These are phyloP conservation scores for Aspergillus novofumigatus DNA, from an alignment of 2,329 filamentous ascomycete species.

Conservation along the genomic window DNA sequence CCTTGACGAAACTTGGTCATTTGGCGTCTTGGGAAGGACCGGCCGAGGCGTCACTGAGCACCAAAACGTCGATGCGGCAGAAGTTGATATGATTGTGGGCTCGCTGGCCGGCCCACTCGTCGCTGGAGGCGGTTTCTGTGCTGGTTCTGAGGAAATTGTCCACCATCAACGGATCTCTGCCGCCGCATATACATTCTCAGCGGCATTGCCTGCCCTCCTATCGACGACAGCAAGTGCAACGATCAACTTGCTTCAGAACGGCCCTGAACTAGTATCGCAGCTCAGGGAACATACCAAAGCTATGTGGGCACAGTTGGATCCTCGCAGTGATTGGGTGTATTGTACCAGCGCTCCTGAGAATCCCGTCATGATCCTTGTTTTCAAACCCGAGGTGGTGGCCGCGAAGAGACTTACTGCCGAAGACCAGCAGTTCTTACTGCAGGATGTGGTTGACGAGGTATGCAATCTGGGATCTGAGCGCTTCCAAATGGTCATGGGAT, in stretches of 20 bases:
- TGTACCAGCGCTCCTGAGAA: constrained; percentile 81
- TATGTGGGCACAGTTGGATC: constrained; percentile 84
- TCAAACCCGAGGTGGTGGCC: constrained; percentile 78
- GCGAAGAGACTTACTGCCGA: constrained; percentile 63
- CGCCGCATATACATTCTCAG: constrained; percentile 90
- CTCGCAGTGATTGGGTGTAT: constrained; percentile 85
- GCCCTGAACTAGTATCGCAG: constrained; percentile 72
- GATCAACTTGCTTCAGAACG: constrained; percentile 77
- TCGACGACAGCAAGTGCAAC: constrained; percentile 96
- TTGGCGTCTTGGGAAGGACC: constrained; percentile 86
- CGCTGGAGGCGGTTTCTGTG: constrained; percentile 93
- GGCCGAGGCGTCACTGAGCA: constrained; percentile 92
- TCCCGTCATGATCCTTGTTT: constrained; percentile 74
- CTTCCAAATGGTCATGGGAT: background rate
- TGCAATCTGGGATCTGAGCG: constrained; percentile 23
- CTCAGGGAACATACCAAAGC: constrained; percentile 81
- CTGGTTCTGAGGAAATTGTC: constrained; percentile 83
- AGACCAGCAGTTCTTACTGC: constrained; percentile 79
- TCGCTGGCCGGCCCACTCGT: constrained; percentile 86
- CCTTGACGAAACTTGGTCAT: constrained; percentile 96
- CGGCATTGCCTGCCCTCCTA: constrained; percentile 86
- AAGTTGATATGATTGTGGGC: constrained; percentile 96
- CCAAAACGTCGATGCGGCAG: constrained; percentile 88
- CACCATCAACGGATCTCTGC: constrained; percentile 94
- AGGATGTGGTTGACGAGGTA: constrained; percentile 97